These are phyloP conservation scores for Penicillium brevicompactum DNA, from an alignment of 2,329 filamentous ascomycete genomes.

Conservation along the genomic window DNA sequence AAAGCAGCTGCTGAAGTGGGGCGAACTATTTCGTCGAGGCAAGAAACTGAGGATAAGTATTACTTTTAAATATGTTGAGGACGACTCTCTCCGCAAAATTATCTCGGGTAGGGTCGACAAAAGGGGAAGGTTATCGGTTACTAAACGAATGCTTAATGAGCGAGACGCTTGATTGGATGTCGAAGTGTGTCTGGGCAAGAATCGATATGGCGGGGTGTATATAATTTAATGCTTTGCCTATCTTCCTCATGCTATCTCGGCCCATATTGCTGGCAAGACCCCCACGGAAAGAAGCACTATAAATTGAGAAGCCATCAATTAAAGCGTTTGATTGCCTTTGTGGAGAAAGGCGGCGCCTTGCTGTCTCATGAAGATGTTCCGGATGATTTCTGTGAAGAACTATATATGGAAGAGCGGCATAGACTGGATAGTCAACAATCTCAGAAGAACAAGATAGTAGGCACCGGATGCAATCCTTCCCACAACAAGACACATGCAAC, in stretches of 20 bases:
- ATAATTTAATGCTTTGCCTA: conserved; percentile 15
- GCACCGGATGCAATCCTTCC: neutral
- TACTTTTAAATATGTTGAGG: too few species aligned
- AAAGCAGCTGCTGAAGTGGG: conserved; percentile 11
- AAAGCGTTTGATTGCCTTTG: conserved; percentile 7
- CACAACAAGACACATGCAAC: neutral
- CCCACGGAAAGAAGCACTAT: conserved; percentile 23
- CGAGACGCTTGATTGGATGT: conserved; percentile 13
- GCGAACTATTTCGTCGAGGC: conserved; percentile 5
- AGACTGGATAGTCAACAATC: conserved; percentile 9
- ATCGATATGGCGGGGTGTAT: conserved; percentile 15
- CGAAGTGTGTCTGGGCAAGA: conserved; percentile 12
- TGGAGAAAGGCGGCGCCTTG: conserved; percentile 8
- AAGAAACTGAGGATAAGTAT: too few species aligned
- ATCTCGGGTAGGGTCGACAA: conserved; percentile 10
- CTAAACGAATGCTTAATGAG: conserved; percentile 12
- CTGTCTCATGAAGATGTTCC: conserved; percentile 13
- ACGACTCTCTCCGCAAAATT: neutral
- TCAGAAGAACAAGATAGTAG: conserved; percentile 9
- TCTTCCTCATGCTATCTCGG: conserved; percentile 14
- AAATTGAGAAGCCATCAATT: conserved; percentile 9
- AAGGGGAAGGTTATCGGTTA: conserved; percentile 16
- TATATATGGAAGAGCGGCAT: too few species aligned
- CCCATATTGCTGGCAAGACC: conserved; percentile 17
- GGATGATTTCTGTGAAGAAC: conserved; percentile 10